Conservation (phyloP, 2,329 filamentous ascomycete genomes). For the Triangularia setosa region DNA sequence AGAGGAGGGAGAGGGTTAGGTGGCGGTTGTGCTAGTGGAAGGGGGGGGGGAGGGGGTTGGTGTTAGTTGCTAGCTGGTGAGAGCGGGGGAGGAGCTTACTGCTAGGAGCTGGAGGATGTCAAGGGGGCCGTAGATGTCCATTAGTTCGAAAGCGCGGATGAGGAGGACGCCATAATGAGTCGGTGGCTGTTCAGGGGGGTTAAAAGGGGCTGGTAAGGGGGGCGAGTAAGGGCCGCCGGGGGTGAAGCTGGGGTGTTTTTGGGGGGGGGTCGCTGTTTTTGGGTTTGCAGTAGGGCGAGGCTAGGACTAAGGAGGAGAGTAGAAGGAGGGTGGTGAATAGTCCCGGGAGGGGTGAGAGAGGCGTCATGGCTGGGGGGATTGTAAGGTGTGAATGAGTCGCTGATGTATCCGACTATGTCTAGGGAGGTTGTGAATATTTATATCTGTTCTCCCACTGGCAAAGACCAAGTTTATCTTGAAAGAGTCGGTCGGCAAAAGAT, state of each 20-base stretch:
- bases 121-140: slow-evolving; percentile 46
- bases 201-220: not conserved
- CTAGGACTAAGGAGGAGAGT: not conserved
- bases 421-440: no score
- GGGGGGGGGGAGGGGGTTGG: no score
- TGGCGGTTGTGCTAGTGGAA: slow-evolving; percentile 23
- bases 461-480: no score
- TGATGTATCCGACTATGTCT: no score
- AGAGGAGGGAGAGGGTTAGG: slow-evolving; percentile 41
- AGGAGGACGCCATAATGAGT: slow-evolving; percentile 39
- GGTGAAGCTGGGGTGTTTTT: not conserved
- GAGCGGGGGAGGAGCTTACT: no score
- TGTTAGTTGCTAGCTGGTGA: no score
- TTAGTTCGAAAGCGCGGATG: slow-evolving; percentile 42
- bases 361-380: no score
- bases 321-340: not conserved
- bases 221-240: not conserved
- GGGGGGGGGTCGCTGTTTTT: not conserved
- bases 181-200: slow-evolving; percentile 2
- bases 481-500: no score
- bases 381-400: no score
- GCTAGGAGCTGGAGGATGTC: slow-evolving; percentile 43
- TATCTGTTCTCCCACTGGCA: no score
- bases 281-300: not conserved
- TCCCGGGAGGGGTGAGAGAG: not conserved